Conservation (phyloP, 2,329 filamentous ascomycete genomes). For the Fusarium torulosum region DNA sequence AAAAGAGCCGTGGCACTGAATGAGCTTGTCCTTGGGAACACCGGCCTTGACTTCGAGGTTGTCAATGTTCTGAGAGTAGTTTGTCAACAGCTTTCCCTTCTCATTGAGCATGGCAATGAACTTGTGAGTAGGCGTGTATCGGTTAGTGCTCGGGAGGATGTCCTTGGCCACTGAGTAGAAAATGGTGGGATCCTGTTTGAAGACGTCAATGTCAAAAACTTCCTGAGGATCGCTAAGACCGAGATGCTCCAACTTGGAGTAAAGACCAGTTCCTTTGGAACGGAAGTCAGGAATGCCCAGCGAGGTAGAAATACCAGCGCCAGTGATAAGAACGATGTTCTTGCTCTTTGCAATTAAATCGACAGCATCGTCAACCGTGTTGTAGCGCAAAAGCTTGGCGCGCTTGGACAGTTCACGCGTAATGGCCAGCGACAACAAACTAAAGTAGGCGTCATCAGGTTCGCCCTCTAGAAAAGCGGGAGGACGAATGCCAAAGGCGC, state of each 20-base stretch:
- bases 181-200: conserved; percentile 85
- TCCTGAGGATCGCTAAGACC: conserved; percentile 89
- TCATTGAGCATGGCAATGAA: conserved; percentile 93
- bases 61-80: conserved; percentile 99
- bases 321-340: conserved; percentile 94
- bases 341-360: conserved; percentile 76
- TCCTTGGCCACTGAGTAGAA: conserved; percentile 95
- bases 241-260: conserved; percentile 83
- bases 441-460: conserved; percentile 78
- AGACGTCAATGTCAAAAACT: conserved; percentile 91
- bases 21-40: conserved; percentile 81
- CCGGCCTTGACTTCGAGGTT: conserved; percentile 92
- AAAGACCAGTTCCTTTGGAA: conserved; percentile 91
- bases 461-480: conserved; percentile 78
- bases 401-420: conserved; percentile 85
- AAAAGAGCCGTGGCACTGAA: conserved; percentile 97
- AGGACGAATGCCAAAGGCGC: conserved; percentile 83
- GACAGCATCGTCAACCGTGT: conserved; percentile 89
- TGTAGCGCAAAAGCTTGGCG: conserved; percentile 82
- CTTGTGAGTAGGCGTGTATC: conserved; percentile 90
- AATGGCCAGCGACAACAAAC: conserved; percentile 81
- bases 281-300: conserved; percentile 97
- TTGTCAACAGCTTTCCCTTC: conserved; percentile 89
- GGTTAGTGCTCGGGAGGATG: conserved; percentile 83
- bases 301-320: conserved; percentile 95